Conservation (phyloP, 169 alveolate genomes). For the Plasmodium vinckei region DNA sequence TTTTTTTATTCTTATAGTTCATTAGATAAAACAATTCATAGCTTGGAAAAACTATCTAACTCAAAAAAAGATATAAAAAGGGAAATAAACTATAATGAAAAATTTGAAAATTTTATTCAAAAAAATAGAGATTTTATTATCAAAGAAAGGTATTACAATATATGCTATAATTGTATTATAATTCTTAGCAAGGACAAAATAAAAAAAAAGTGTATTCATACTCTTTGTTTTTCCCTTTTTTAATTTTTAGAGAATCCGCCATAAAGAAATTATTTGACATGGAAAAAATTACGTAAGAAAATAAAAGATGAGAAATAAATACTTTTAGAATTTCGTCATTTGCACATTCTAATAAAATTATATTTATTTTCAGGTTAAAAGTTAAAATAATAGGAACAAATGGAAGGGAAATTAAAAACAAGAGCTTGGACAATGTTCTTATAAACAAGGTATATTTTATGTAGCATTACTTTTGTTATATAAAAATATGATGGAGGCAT, state of each 20-base stretch:
- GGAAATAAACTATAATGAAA: constrained; percentile 22
- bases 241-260: constrained; percentile 22
- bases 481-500: no score
- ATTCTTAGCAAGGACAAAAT: neutral
- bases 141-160: constrained; percentile 27
- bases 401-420: constrained; percentile 58
- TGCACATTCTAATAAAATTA: neutral
- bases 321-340: neutral
- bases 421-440: constrained; percentile 62
- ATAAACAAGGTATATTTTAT: constrained; percentile 42
- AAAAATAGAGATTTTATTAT: constrained; percentile 53
- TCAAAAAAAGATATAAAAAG: constrained; percentile 1
- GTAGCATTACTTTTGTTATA: no score
- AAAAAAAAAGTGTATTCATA: neutral
- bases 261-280: constrained; percentile 26
- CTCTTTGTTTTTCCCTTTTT: constrained; percentile 2
- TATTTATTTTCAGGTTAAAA: constrained; percentile 25
- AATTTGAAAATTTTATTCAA: constrained; percentile 41
- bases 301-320: neutral
- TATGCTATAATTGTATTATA: neutral
- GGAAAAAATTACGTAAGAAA: constrained; percentile 53
- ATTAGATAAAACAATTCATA: constrained; percentile 61
- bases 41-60: constrained; percentile 23
- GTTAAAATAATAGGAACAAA: constrained; percentile 66
- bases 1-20: constrained; percentile 22